Base-by-base conservation (phyloP, 371 early-diverging fungal species). In the Mucor lusitanicus region DNA sequence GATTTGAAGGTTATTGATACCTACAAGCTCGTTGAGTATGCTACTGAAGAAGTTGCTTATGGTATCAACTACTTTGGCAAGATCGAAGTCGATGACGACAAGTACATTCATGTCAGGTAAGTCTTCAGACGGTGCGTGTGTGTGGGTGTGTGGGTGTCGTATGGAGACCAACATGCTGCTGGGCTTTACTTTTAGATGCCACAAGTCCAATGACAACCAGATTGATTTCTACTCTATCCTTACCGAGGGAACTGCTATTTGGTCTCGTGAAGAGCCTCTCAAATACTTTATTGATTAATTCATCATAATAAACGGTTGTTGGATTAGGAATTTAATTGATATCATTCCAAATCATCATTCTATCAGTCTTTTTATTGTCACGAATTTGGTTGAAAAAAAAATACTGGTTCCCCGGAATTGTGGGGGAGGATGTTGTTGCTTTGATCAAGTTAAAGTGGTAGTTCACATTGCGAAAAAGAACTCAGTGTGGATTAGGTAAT, bases 61-160 rank as follows among this genome's bases (percentile, higher is more conserved):
- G 86, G 86, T 55, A 69, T 60, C 66, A 86, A 80, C 77, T 86
- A 84, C 72, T 86, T 79, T 58, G 86, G 77, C 63, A 86, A 86
- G 71, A 75, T 86, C 63, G 70, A 84, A 39, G 63, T 86, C 30
- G 85, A 81, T 19, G 81, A 80, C 33, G 78, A 63, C 27, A 82
- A 82, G 62, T 85, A 70, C 42, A 73, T 85, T 46, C 85, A 83
- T 63, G 84, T 74, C 53, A 78, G 82, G 83, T 83, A 78, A 74
- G 64, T 9, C 6, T 37, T 13, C 11, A 35, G 42, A 30, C 3
- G 25, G n/a, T 19, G 3, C 11, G n/a, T 6, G 30, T 30, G 6
- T 2, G 33, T 33, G 33, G 33, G 33, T 32, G 2, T 37, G 32
- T 15, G 13, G 4, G 17, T 27, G 15, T 37, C 1, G 37, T 37